Conservation (phyloP, 2,329 filamentous ascomycete genomes). For the Aspergillus quadricinctus region DNA sequence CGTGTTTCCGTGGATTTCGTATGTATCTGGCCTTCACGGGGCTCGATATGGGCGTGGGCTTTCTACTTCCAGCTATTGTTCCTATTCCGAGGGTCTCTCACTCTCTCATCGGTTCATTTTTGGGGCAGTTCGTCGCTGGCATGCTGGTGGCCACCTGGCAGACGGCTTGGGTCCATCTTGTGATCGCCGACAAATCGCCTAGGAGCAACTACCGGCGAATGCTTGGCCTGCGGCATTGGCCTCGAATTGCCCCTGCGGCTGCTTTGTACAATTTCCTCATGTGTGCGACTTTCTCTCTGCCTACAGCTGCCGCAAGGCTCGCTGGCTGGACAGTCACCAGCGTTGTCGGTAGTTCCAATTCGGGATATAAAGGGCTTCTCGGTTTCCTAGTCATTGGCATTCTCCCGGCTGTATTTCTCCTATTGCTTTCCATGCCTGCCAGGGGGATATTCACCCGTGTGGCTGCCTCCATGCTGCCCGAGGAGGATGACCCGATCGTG, state of each 20-base stretch:
- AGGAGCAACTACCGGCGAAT: conserved; percentile 66
- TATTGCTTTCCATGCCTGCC: conserved; percentile 69
- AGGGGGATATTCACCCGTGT: conserved; percentile 74
- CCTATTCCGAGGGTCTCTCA: conserved; percentile 19
- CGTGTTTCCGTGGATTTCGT: conserved; percentile 65
- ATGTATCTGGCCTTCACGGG: conserved; percentile 45
- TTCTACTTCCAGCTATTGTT: conserved; percentile 40
- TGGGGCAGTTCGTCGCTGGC: conserved; percentile 50
- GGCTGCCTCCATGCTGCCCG: conserved; percentile 79
- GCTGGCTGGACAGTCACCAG: background rate
- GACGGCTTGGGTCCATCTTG: conserved; percentile 78
- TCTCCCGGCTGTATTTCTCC: conserved; percentile 39
- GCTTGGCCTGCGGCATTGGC: conserved; percentile 61
- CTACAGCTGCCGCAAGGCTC: conserved; percentile 1
- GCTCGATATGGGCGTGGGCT: conserved; percentile 37
- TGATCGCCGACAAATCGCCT: conserved; percentile 66
- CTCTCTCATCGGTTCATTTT: conserved; percentile 13
- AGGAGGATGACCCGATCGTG: conserved; percentile 77
- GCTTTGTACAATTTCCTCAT: conserved; percentile 58
- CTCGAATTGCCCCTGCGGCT: conserved; percentile 66
- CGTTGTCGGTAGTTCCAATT: background rate
- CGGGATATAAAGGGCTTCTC: conserved; percentile 28
- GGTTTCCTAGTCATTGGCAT: conserved; percentile 29
- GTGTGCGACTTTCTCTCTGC: conserved; percentile 39
- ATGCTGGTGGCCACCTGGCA: conserved; percentile 64